Evolutionary conservation across 345 rosid genomes (phyloP).

Genomic region (Cardamine resedifolia): DNA sequence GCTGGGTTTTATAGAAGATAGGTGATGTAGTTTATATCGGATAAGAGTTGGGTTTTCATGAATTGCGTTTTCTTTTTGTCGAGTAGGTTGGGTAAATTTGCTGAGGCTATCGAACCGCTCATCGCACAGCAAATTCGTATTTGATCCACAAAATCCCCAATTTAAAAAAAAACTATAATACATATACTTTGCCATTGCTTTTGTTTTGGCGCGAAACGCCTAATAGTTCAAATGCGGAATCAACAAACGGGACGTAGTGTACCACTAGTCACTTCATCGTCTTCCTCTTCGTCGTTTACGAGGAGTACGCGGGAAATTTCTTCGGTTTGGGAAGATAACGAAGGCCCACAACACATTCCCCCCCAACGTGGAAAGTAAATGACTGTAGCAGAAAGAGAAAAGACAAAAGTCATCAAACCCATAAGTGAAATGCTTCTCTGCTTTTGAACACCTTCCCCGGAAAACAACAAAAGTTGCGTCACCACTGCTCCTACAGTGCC

Average conservation of each 20-base stretch:
- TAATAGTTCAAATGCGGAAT: background rate
- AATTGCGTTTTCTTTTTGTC: too few species aligned
- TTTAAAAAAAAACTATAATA: too few species aligned
- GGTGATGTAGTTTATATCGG: too few species aligned
- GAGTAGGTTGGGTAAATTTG: too few species aligned
- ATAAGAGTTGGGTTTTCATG: too few species aligned
- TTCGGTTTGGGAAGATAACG: conserved; percentile 12
- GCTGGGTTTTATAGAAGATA: too few species aligned
- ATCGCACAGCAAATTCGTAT: background rate
- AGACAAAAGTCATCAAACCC: conserved; percentile 69
- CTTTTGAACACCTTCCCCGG: conserved; percentile 51
- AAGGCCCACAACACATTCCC: conserved; percentile 60
- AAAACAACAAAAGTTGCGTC: conserved; percentile 62
- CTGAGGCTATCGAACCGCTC: too few species aligned
- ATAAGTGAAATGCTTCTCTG: conserved; percentile 78
- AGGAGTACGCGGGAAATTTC: conserved; percentile 35
- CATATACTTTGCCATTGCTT: background rate
- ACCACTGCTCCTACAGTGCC: conserved; percentile 78
- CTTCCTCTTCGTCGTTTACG: conserved; percentile 17
- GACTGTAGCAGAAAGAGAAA: conserved; percentile 50
- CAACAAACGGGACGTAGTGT: conserved; percentile 15
- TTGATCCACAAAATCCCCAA: background rate
- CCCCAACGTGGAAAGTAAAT: conserved; percentile 65
- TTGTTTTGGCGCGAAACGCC: background rate
- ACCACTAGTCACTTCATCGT: background rate